phyloP scores from a whole-genome alignment of 1,139 yeast genomes.

The Tardiomyces blankii region DNA sequence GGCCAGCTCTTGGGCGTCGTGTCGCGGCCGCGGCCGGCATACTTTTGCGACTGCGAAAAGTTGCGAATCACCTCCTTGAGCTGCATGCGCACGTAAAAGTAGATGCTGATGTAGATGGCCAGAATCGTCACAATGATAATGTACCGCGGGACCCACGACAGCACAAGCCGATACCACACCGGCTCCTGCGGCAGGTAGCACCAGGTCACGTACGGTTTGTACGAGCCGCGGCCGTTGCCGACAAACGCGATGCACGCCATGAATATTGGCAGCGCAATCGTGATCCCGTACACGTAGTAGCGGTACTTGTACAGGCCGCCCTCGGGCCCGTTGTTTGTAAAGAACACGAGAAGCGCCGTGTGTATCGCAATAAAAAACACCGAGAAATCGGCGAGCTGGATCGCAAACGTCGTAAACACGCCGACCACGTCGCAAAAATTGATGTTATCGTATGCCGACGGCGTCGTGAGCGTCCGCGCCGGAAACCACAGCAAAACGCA shows the following conservation, averaged over 20 bases:
- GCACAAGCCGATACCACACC: constrained; percentile 59
- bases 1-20: background rate
- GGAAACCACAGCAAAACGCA: constrained; percentile 63
- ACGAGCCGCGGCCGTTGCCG: constrained; percentile 21
- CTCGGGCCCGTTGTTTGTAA: constrained; percentile 37
- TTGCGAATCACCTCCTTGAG: constrained; percentile 20
- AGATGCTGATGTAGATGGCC: constrained; percentile 57
- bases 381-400: constrained; percentile 84
- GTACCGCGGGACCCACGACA: constrained; percentile 81
- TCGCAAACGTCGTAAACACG: constrained; percentile 70
- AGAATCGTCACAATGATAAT: constrained; percentile 52
- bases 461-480: constrained; percentile 40
- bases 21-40: constrained; percentile 4
- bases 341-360: constrained; percentile 61
- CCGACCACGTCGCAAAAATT: constrained; percentile 67
- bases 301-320: constrained; percentile 67
- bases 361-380: constrained; percentile 77
- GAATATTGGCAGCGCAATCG: constrained; percentile 51
- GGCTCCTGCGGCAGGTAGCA: constrained; percentile 71
- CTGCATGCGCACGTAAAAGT: constrained; percentile 49
- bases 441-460: constrained; percentile 40
- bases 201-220: constrained; percentile 49
- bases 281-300: constrained; percentile 45
- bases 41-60: constrained; percentile 17
- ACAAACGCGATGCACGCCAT: constrained; percentile 70